Evolutionary conservation across 2,329 filamentous ascomycete species (phyloP).

Genomic region (Colletotrichum musae): DNA sequence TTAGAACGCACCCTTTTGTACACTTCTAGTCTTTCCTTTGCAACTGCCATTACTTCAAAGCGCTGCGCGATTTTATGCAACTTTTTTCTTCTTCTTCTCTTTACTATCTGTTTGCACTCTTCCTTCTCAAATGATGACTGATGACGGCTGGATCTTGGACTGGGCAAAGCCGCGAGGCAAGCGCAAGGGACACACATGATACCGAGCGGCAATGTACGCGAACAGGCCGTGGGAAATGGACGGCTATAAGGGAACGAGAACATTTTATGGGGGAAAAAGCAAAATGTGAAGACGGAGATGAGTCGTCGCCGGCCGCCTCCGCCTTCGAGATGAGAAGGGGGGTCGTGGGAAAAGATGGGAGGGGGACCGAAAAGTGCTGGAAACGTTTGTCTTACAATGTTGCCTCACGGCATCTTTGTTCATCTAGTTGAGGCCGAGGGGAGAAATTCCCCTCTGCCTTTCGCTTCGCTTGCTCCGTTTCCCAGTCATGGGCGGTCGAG

Average conservation of each 20-base stretch:
- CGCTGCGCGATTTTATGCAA: constrained; percentile 16
- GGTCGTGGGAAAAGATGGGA: not conserved
- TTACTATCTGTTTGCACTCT: constrained; percentile 17
- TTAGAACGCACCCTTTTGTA: constrained; percentile 36
- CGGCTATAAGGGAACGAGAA: not conserved
- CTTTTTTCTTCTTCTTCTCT: constrained; percentile 3
- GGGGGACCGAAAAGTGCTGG: constrained; percentile 33
- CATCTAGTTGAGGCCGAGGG: constrained; percentile 31
- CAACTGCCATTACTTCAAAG: constrained; percentile 36
- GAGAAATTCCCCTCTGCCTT: not conserved
- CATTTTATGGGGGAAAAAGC: constrained; percentile 2
- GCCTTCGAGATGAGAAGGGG: not conserved
- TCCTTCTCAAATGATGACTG: constrained; percentile 37
- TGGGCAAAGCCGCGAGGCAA: constrained; percentile 29
- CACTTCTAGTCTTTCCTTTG: constrained; percentile 42
- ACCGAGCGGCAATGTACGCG: constrained; percentile 25
- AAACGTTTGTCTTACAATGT: constrained; percentile 42
- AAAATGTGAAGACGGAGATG: constrained; percentile 3
- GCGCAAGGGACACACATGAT: constrained; percentile 24
- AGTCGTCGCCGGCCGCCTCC: constrained; percentile 9
- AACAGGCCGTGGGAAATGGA: not conserved
- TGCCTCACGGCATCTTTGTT: constrained; percentile 54
- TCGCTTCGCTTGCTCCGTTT: not conserved
- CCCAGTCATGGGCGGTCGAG: not conserved
- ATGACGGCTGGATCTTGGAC: constrained; percentile 34